These are phyloP conservation scores for Tulasnella calospora DNA, from an alignment of 768 basidiomycete genomes.

Conservation along the genomic window DNA sequence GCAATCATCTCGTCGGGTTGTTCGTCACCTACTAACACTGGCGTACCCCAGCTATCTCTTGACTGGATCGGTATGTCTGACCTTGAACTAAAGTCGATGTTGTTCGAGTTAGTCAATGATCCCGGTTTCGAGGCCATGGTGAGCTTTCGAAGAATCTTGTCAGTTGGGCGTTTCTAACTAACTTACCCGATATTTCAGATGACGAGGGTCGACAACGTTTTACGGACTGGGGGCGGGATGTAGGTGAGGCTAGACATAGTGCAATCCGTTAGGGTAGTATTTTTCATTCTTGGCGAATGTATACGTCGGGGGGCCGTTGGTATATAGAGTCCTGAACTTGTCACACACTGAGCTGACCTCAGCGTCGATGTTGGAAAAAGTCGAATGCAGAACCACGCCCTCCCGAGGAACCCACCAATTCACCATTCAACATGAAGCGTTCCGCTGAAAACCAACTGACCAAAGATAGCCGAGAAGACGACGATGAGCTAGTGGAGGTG, in stretches of 20 bases:
- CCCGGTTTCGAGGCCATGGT: neutral
- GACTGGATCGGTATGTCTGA: neutral
- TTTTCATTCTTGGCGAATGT: neutral
- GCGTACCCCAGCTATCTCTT: neutral
- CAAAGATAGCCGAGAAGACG: slow-evolving; percentile 21
- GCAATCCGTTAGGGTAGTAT: neutral
- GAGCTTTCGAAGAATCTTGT: neutral
- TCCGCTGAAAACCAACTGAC: slow-evolving; percentile 21
- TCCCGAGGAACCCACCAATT: neutral
- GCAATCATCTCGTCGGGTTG: neutral
- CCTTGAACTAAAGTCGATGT: neutral
- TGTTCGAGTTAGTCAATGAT: neutral
- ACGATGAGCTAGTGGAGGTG: slow-evolving; percentile 23
- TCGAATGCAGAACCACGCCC: slow-evolving; percentile 15
- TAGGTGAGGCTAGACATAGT: neutral
- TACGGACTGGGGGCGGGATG: neutral
- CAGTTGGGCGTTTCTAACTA: neutral
- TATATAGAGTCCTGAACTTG: neutral
- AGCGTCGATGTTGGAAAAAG: slow-evolving; percentile 15
- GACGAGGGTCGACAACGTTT: neutral
- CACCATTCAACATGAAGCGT: slow-evolving; percentile 21
- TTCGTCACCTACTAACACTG: neutral
- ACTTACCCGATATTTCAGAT: neutral
- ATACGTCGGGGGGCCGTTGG: neutral
- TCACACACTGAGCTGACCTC: neutral